Percentiles rank a stretch among this genome's conserved stretches.
Evolutionary conservation across 371 early-diverging fungal species (phyloP).

Genomic region (Mucor lusitanicus): DNA sequence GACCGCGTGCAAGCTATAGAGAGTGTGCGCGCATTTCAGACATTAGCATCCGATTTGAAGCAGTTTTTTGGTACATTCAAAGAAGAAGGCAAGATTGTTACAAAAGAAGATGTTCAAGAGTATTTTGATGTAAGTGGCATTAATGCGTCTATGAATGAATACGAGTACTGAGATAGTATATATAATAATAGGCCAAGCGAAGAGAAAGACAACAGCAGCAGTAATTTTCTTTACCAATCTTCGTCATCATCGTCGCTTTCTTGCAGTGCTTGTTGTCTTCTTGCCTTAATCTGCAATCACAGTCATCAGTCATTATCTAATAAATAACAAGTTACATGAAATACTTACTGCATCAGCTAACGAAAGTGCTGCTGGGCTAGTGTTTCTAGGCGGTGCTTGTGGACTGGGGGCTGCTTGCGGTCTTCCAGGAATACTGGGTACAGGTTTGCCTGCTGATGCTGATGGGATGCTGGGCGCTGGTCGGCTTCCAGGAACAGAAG

Average conservation of each 20-base stretch:
- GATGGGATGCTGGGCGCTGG: constrained; percentile 41
- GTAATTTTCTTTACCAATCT: constrained; percentile 8
- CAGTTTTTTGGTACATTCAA: constrained; percentile 71
- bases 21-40: constrained; percentile 59
- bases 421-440: constrained; percentile 37
- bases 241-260: constrained; percentile 28
- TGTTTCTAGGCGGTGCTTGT: constrained; percentile 6
- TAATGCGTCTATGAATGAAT: not conserved
- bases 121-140: constrained; percentile 64
- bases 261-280: constrained; percentile 24
- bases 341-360: constrained; percentile 52
- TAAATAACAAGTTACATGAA: not conserved
- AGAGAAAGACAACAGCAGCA: not conserved
- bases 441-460: constrained; percentile 41
- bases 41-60: constrained; percentile 59
- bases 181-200: not conserved
- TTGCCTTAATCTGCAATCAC: constrained; percentile 20
- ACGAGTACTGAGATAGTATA: not conserved
- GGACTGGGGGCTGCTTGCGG: constrained; percentile 28
- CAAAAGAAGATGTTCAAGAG: constrained; percentile 68
- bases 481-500: constrained; percentile 43
- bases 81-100: constrained; percentile 71
- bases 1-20: constrained; percentile 78
- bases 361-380: constrained; percentile 33
- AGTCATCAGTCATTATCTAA: not conserved